These are phyloP conservation scores for Hericium erinaceus DNA, from an alignment of 768 basidiomycete species.

Conservation along the genomic window DNA sequence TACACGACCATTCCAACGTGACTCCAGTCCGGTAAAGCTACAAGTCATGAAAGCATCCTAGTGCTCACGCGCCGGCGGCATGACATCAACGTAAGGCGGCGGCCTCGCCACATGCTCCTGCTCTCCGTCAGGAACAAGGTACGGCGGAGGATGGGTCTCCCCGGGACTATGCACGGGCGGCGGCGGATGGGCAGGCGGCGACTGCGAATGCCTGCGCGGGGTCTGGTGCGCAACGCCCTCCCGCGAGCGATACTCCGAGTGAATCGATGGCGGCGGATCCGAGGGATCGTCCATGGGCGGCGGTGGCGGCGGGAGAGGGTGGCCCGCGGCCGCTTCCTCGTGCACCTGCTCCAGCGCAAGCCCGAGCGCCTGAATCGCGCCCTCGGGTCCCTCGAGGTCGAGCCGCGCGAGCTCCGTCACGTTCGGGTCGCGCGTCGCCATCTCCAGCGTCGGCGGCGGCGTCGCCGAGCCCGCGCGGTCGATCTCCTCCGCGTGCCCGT, in stretches of 20 bases:
- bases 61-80: conserved; percentile 13
- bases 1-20: neutral
- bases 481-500: conserved; percentile 67
- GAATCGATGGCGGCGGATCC: conserved; percentile 83
- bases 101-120: conserved; percentile 24
- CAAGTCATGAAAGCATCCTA: neutral
- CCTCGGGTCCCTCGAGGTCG: conserved; percentile 40
- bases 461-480: conserved; percentile 44
- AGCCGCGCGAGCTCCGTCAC: conserved; percentile 57
- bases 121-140: conserved; percentile 44
- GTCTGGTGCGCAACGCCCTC: conserved; percentile 19
- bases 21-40: neutral
- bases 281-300: conserved; percentile 80
- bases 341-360: conserved; percentile 43
- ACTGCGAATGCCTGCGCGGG: conserved; percentile 8
- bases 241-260: conserved; percentile 56
- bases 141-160: conserved; percentile 39
- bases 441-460: conserved; percentile 70
- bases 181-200: conserved; percentile 13
- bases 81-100: conserved; percentile 29
- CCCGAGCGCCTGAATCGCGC: conserved; percentile 47
- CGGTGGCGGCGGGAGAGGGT: conserved; percentile 62
- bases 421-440: conserved; percentile 63
- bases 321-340: conserved; percentile 23
- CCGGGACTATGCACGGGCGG: conserved; percentile 41